Conservation (phyloP, 1,139 yeast species). For the Torulaspora pretoriensis region DNA sequence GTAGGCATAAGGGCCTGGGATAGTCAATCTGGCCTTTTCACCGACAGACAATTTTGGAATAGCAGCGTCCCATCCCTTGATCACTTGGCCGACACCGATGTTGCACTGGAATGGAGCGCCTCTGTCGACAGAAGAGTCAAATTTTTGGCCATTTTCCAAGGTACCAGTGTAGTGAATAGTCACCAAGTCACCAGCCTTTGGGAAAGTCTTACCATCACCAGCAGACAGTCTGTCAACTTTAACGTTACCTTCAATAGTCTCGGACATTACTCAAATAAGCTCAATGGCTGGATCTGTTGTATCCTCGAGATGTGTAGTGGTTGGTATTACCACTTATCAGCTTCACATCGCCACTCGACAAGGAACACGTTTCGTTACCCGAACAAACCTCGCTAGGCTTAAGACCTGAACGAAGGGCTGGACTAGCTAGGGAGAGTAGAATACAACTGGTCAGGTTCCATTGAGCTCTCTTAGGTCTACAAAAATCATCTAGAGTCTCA, state of each 20-base stretch:
- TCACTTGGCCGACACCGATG: constrained; percentile 95
- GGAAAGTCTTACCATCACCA: constrained; percentile 78
- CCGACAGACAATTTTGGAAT: constrained; percentile 90
- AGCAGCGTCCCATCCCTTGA: constrained; percentile 92
- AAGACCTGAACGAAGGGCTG: not conserved
- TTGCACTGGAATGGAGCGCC: constrained; percentile 89
- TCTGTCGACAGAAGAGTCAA: constrained; percentile 91
- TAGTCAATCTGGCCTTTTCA: constrained; percentile 84
- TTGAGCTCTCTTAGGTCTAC: no score
- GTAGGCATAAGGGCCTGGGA: constrained; percentile 91
- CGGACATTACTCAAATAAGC: constrained; percentile 28
- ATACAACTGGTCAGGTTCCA: not conserved
- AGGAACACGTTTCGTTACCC: not conserved
- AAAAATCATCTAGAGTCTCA: no score
- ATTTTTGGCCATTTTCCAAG: constrained; percentile 87
- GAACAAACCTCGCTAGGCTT: not conserved
- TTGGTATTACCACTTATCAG: not conserved
- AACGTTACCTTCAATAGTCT: constrained; percentile 39
- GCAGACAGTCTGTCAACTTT: constrained; percentile 42
- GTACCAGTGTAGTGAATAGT: constrained; percentile 96
- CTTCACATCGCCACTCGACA: not conserved
- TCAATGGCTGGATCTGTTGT: not conserved
- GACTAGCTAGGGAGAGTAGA: not conserved
- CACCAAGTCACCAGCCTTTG: constrained; percentile 79
- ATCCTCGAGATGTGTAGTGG: not conserved